A percentile compares a stretch with the other conserved stretches of the same genome.
Conservation (phyloP, 805 yeast genomes). For the Kodamaea jinghongensis region DNA sequence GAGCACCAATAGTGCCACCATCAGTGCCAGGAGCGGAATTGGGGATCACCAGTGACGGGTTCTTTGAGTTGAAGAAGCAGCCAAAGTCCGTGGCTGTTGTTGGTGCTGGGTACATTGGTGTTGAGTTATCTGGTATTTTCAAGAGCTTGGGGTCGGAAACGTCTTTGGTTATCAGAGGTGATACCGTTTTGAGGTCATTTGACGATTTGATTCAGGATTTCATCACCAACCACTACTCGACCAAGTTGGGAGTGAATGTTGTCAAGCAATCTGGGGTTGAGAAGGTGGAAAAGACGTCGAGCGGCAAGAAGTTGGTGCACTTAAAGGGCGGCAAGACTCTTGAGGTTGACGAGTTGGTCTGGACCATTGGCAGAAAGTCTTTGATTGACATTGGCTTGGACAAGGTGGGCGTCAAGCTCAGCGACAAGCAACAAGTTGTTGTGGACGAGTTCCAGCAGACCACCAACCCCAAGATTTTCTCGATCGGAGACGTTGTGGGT, state of each 20-base stretch:
- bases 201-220: slow-evolving; percentile 78
- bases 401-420: slow-evolving; percentile 65
- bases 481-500: slow-evolving; percentile 94
- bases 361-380: slow-evolving; percentile 94
- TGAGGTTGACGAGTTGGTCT: slow-evolving; percentile 74
- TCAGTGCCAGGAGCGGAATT: slow-evolving; percentile 74
- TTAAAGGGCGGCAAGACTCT: slow-evolving; percentile 37
- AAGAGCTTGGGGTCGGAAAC: slow-evolving; percentile 83
- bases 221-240: slow-evolving; percentile 74
- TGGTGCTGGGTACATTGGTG: slow-evolving; percentile 98
- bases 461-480: slow-evolving; percentile 63
- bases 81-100: slow-evolving; percentile 93
- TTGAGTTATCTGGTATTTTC: slow-evolving; percentile 94
- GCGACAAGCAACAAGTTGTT: slow-evolving; percentile 58
- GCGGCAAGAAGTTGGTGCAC: slow-evolving; percentile 36
- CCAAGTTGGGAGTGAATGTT: slow-evolving; percentile 72
- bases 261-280: slow-evolving; percentile 57
- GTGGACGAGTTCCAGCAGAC: slow-evolving; percentile 91
- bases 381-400: slow-evolving; percentile 73
- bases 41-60: slow-evolving; percentile 89
- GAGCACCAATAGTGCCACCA: slow-evolving; percentile 70
- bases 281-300: slow-evolving; percentile 32
- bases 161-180: slow-evolving; percentile 86
- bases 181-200: slow-evolving; percentile 83
- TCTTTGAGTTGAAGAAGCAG: slow-evolving; percentile 74